Percentiles rank a stretch among this genome's conserved stretches.
These are phyloP conservation scores for Linum lewisii DNA, from an alignment of 345 rosid genomes.

Conservation along the genomic window DNA sequence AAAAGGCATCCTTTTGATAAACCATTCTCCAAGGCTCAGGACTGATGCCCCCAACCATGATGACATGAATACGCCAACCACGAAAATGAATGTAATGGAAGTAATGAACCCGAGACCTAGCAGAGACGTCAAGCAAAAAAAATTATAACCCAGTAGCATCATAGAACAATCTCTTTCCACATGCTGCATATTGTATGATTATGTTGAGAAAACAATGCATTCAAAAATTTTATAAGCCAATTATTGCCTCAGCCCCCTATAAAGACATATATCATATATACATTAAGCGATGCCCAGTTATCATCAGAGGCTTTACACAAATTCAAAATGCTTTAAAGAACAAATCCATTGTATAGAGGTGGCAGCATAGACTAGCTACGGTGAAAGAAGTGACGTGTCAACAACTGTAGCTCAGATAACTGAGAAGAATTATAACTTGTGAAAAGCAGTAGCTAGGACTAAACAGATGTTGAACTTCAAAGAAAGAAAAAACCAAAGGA, in stretches of 20 bases:
- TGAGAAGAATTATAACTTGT: background rate
- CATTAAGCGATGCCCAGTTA: too few relatives aligned
- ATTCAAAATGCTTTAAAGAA: too few relatives aligned
- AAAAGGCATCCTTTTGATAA: constrained; percentile 96
- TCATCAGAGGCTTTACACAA: too few relatives aligned
- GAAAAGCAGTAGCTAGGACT: background rate
- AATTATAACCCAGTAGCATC: constrained; percentile 9
- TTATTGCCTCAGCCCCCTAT: too few relatives aligned
- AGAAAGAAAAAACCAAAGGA: background rate
- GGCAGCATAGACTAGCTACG: too few relatives aligned
- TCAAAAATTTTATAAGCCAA: background rate
- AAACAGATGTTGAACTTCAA: background rate
- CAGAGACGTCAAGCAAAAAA: constrained; percentile 14
- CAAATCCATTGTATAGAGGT: too few relatives aligned
- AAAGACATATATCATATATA: too few relatives aligned
- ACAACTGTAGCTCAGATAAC: background rate
- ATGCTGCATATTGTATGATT: background rate
- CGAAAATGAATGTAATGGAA: constrained; percentile 81
- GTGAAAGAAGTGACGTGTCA: too few relatives aligned
- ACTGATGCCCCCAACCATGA: constrained; percentile 99
- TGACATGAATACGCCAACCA: constrained; percentile 98
- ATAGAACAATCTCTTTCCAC: background rate
- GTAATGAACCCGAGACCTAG: constrained; percentile 94
- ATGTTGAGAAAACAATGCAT: background rate
- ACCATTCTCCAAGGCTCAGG: constrained; percentile 93